Conservation (phyloP, 1,284 basidiomycete species). For the Cryptococcus wingfieldii region DNA sequence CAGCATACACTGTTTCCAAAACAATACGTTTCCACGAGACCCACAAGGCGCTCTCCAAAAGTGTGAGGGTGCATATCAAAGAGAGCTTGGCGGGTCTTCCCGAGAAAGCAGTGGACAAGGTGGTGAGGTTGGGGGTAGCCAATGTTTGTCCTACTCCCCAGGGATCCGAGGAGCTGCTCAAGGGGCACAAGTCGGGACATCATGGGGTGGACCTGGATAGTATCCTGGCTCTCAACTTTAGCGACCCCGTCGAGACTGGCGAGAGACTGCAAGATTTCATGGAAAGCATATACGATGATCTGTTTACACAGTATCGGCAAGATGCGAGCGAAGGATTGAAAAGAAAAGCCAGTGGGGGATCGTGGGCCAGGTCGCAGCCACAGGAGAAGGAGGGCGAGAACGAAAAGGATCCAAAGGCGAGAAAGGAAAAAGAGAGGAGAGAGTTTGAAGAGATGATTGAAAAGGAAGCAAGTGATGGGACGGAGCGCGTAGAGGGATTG, state of each 20-base stretch:
- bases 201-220: conserved; percentile 5
- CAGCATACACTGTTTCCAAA: conserved; percentile 42
- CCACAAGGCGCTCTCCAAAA: conserved; percentile 58
- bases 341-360: conserved; percentile 32
- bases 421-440: conserved; percentile 16
- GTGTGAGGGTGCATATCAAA: conserved; percentile 59
- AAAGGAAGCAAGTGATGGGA: conserved; percentile 47
- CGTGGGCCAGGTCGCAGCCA: conserved; percentile 8
- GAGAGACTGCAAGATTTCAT: conserved; percentile 71
- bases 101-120: conserved; percentile 62
- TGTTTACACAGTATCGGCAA: conserved; percentile 46
- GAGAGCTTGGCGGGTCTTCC: conserved; percentile 55
- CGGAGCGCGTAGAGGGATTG: conserved; percentile 67
- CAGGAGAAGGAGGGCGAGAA: conserved; percentile 10
- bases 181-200: conserved; percentile 14
- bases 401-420: conserved; percentile 11
- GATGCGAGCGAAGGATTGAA: conserved; percentile 21
- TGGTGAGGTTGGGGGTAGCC: conserved; percentile 46
- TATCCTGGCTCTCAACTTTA: conserved; percentile 26
- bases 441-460: conserved; percentile 48
- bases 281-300: conserved; percentile 57
- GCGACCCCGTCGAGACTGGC: conserved; percentile 49
- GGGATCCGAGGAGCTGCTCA: conserved; percentile 22
- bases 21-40: conserved; percentile 52
- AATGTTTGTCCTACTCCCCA: conserved; percentile 19